Base-by-base conservation (phyloP, 2,329 filamentous ascomycete species). In the Fusarium praegraminearum region DNA sequence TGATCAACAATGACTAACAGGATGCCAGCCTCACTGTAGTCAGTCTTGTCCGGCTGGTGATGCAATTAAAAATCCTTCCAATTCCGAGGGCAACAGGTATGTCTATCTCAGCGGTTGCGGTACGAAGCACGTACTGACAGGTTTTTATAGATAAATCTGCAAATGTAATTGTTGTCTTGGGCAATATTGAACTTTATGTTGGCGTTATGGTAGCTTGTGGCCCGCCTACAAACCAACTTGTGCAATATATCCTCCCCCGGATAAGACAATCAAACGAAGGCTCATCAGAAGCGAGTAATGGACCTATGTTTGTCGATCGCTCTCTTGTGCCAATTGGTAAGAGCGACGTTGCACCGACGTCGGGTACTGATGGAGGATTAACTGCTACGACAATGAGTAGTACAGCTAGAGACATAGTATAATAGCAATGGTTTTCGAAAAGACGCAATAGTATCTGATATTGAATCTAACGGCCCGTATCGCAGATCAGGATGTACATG, bases 141-240 rank as follows among this genome's bases (percentile, higher is more conserved):
- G 8, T 32, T 4, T 22, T 13, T 7, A 10, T 40, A 40, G 36
- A 40, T 20, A 12, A 20, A 3, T 7, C 11, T 22, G 3, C 36
- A n/a, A 12, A 40, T 15, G n/a, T 10, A 12, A 40, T 15, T 40
- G 36, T 40, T 22, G 20, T 40, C 22, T 8, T 60, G 53, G 57
- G 33, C 30, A 2, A 28, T 3, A 28, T 66, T 4, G 62, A 67
- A 24, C 24, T 41, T 0, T 56, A 61, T 16, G 38, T 57, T 10
- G 51, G 62, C 1, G 28, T 41, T 0, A 51, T 53, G 15, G 62
- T 67, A 2, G 62, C 62, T 3, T 66, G 59, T 3, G 24, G 32
- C 1, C 59, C 45, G 2, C 44, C 53, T 7, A 28, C 44, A 20
- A 45, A 35, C 0, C 59, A 64, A 1, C 13, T 65, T 2, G 5